Base-by-base conservation (phyloP, 2,329 filamentous ascomycete species). In the Pseudogymnoascus pannorum region DNA sequence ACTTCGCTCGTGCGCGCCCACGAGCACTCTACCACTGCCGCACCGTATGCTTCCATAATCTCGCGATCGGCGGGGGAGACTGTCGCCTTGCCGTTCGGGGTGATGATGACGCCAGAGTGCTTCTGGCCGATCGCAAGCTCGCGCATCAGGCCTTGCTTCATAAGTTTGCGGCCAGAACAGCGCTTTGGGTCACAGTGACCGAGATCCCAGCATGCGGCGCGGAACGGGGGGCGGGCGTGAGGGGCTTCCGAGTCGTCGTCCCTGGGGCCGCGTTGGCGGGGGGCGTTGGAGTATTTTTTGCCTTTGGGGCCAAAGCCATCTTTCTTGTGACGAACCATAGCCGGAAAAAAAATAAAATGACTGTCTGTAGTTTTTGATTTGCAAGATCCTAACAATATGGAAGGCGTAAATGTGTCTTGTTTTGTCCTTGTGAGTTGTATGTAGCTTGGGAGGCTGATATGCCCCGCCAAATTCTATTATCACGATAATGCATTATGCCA, bases 171-270 rank as follows among this genome's bases (percentile, higher is more conserved):
- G 31, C 94, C 94, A 0, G 92, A 97, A 76, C 94, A 99, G 68
- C 93, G 82, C 75, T 97, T 97, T 7, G 93, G 91, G 72, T 99
- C 94, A 79, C 94, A 99, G 78, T 99, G 94, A 64, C 92, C 93
- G 33, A 99, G 81, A 72, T 99, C 94, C 94, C 94, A 99, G 74
- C 93, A 97, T 63, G 93, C 94, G 57, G 94, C 93, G 76, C 95
- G 96, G 82, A 92, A 97, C 20, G 77, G 71, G 38, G 76, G 86
- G 66, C 69, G 82, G 57, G 70, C 64, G 60, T 69, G 62, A 61
- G 70, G 70, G 60, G 75, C 69, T 65, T 74, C 66, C 67, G 68
- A 68, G 60, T 78, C 73, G 60, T 75, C 72, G 58, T 76, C 68
- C 70, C 76, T 78, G 66, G 80, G 81, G 63, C 80, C 77, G 64